Percentiles rank a stretch among this genome's conserved stretches.
phyloP scores from a whole-genome alignment of 345 rosid genomes.

The Litchi chinensis region DNA sequence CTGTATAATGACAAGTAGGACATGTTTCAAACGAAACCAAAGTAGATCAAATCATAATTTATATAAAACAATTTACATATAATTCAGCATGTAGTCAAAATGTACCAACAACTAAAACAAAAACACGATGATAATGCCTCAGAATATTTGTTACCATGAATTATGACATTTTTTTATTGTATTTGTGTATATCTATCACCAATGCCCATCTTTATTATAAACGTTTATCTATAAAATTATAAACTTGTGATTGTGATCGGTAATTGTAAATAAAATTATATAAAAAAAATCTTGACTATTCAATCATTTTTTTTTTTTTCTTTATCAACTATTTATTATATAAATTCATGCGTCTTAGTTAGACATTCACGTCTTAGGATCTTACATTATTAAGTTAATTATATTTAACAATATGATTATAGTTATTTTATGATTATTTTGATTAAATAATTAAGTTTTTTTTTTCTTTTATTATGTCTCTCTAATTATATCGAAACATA shows the following conservation, averaged over 20 bases:
- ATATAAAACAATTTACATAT: background rate
- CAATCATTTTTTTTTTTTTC: too few relatives aligned
- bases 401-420: too few relatives aligned
- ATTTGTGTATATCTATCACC: background rate
- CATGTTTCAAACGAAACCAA: background rate
- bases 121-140: background rate
- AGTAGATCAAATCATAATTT: background rate
- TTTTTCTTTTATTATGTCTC: too few relatives aligned
- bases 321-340: too few relatives aligned
- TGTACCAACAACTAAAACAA: conserved; percentile 3
- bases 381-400: too few relatives aligned
- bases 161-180: background rate
- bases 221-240: background rate
- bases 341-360: too few relatives aligned
- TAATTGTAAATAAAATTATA: too few relatives aligned
- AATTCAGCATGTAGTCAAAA: background rate
- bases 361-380: too few relatives aligned
- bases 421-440: too few relatives aligned
- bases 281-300: too few relatives aligned
- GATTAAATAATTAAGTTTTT: too few relatives aligned
- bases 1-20: background rate
- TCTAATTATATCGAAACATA: too few relatives aligned
- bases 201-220: background rate
- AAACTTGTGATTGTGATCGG: background rate
- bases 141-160: conserved; percentile 13